A percentile compares a stretch with the other conserved stretches of the same genome.
Evolutionary conservation across 164 flowering plant species (phyloP).

Genomic region (Piper longum): DNA sequence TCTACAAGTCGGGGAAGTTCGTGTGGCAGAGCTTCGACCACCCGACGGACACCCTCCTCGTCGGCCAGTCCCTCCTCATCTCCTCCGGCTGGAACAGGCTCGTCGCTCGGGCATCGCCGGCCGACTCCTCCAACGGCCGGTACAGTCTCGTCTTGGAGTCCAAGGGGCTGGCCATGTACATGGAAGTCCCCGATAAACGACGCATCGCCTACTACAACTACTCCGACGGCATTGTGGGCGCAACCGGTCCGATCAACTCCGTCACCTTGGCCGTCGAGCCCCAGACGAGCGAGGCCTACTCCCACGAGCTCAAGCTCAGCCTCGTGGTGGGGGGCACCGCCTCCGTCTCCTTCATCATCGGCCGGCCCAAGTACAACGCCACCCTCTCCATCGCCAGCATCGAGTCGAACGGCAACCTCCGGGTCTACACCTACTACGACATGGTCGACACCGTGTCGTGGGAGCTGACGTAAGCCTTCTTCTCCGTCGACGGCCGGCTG

Average conservation of each 20-base stretch:
- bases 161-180: neutral
- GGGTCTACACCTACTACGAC: slow-evolving; percentile 16
- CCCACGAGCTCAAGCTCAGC: slow-evolving; percentile 5
- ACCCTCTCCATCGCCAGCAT: slow-evolving; percentile 14
- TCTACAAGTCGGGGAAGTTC: slow-evolving; percentile 24
- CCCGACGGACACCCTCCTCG: slow-evolving; percentile 43
- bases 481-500: slow-evolving; percentile 3
- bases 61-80: slow-evolving; percentile 31
- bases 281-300: neutral
- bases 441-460: slow-evolving; percentile 10
- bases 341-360: neutral
- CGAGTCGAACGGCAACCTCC: slow-evolving; percentile 21
- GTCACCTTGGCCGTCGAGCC: slow-evolving; percentile 6
- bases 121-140: slow-evolving; percentile 1
- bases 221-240: neutral
- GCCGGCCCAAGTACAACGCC: slow-evolving; percentile 14
- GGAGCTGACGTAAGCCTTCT: slow-evolving; percentile 15
- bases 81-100: neutral
- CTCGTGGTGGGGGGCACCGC: neutral
- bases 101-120: neutral
- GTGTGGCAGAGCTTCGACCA: slow-evolving; percentile 49
- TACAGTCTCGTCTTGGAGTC: neutral
- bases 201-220: neutral
- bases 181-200: neutral
- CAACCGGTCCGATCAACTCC: neutral